Evolutionary conservation across 2,329 filamentous ascomycete species (phyloP).

Genomic region (Alternaria sp.): DNA sequence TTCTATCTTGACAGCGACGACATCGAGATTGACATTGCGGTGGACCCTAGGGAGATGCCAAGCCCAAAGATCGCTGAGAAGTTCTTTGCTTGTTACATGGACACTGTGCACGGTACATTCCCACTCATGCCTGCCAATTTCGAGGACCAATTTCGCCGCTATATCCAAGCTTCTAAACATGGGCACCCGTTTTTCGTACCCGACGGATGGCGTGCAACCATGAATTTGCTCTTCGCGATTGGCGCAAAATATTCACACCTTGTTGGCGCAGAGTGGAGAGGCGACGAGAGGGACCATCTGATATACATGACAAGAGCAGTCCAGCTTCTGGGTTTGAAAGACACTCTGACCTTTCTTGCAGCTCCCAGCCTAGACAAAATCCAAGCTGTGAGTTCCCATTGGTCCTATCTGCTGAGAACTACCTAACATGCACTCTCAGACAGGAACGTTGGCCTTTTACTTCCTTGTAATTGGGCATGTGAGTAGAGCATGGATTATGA

Average conservation of each 20-base stretch:
- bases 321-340: constrained; percentile 32
- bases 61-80: constrained; percentile 40
- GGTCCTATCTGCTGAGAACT: constrained; percentile 21
- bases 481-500: constrained; percentile 47
- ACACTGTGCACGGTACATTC: constrained; percentile 46
- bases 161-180: constrained; percentile 13
- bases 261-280: constrained; percentile 37
- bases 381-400: constrained; percentile 44
- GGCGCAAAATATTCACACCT: constrained; percentile 51
- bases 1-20: constrained; percentile 50
- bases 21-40: constrained; percentile 33
- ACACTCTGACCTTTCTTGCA: constrained; percentile 30
- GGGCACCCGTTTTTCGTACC: constrained; percentile 20
- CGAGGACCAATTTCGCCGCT: constrained; percentile 30
- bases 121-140: constrained; percentile 41
- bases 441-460: constrained; percentile 36
- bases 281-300: constrained; percentile 47
- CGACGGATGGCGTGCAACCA: constrained; percentile 46
- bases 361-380: constrained; percentile 50
- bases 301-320: constrained; percentile 50
- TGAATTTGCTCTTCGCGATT: constrained; percentile 57
- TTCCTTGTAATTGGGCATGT: constrained; percentile 40
- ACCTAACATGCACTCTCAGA: constrained; percentile 18
- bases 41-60: constrained; percentile 46
- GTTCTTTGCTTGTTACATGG: constrained; percentile 49